Base-by-base conservation (phyloP, 1,284 basidiomycete genomes). In the Sanghuangporus weigelae region DNA sequence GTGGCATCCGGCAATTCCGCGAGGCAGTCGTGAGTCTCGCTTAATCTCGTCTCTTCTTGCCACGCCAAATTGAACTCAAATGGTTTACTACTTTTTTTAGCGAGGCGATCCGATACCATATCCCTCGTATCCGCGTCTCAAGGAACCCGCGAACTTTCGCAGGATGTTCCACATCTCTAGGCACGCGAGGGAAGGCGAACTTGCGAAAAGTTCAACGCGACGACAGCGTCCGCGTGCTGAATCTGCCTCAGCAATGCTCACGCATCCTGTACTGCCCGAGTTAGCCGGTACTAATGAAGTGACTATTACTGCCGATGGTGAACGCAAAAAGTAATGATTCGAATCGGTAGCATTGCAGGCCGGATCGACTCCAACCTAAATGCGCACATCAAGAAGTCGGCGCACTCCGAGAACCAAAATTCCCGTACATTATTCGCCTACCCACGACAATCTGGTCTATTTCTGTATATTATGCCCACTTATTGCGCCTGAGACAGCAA, bases 1-100 rank as follows among this genome's bases (percentile, higher is more conserved):
- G 74, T 42, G 79, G 83, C 69, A 74, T 85, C 53, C 71, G 73
- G 65, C 68, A 71, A 59, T 84, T 84, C 68, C 80, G 83, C 63
- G 68, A 76, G 44, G 70, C 79, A 68, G 71, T 77, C 65, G 83
- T 85, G 71, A 73, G 84, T 75, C 8, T 6, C 49, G 21, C 14
- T 53, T 63, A 67, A 21, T 57, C 58, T 51, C 56, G 60, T 53
- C 38, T 67, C 38, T 12, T 42, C 38, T 60, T 40, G 35, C 56
- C 57, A 57, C 39, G 40, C 44, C 23, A 57, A 38, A 35, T 57
- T 57, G 21, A 38, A 48, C 44, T 57, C 55, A 53, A 57, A 67
- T 42, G 51, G 46, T 36, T 54, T 44, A 36, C 38, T 57, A n/a
- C 36, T 59, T 59, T 56, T 63, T 66, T 14, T 67, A 79, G 78